Percentiles rank a stretch among this genome's conserved stretches.
These are phyloP conservation scores for Penicillium sp. DNA, from an alignment of 2,329 filamentous ascomycete species.

Conservation along the genomic window DNA sequence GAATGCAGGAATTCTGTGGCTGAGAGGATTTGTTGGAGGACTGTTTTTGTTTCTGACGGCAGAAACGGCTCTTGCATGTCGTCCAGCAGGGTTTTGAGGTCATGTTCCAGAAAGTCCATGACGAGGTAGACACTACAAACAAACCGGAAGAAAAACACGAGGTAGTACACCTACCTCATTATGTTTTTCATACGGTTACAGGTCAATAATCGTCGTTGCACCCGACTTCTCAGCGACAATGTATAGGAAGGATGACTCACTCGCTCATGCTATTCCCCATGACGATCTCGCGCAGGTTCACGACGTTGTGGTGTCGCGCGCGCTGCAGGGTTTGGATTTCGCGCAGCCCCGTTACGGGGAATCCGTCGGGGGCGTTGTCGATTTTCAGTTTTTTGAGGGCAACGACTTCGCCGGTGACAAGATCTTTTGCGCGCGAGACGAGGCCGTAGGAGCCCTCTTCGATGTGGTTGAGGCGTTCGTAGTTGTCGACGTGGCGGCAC, in stretches of 20 bases:
- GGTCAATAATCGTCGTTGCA: conserved; percentile 32
- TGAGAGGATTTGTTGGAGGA: conserved; percentile 75
- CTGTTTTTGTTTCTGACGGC: conserved; percentile 85
- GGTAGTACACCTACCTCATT: conserved; percentile 11
- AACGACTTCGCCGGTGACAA: conserved; percentile 71
- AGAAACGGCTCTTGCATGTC: conserved; percentile 94
- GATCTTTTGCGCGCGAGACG: conserved; percentile 79
- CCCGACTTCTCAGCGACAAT: conserved; percentile 33
- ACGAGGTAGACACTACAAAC: conserved; percentile 75
- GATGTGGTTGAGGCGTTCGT: conserved; percentile 91
- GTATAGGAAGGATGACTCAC: conserved; percentile 35
- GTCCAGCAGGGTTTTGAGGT: conserved; percentile 86
- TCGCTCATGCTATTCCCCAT: conserved; percentile 63
- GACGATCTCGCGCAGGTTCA: conserved; percentile 77
- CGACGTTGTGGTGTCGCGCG: conserved; percentile 77
- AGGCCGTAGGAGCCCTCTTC: conserved; percentile 96
- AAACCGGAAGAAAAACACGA: conserved; percentile 4
- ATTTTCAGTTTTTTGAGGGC: conserved; percentile 93
- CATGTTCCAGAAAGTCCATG: conserved; percentile 96
- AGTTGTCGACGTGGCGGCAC: conserved; percentile 77
- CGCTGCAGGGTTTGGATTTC: conserved; percentile 90
- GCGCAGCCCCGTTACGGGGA: conserved; percentile 86
- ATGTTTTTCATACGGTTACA: conserved; percentile 3
- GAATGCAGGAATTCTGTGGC: conserved; percentile 82
- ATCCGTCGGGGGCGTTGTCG: conserved; percentile 71